Conservation (phyloP, 345 rosid genomes). For the Erucastrum elatum region DNA sequence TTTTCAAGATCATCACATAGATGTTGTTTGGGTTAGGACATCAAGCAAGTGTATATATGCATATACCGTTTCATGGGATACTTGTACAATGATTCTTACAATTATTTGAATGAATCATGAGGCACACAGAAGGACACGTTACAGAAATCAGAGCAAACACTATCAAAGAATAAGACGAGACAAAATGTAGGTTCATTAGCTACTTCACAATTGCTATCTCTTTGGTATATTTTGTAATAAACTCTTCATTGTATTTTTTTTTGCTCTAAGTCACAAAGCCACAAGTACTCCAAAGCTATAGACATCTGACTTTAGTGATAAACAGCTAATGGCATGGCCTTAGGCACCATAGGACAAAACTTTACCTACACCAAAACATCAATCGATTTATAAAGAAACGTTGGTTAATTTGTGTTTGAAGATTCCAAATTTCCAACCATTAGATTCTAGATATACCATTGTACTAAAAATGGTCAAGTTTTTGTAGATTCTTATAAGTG, state of each 20-base stretch:
- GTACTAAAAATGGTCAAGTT: too few relatives aligned
- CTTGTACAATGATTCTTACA: not conserved
- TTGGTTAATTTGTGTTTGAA: too few relatives aligned
- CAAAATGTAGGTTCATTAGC: not conserved
- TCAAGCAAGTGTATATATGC: not conserved
- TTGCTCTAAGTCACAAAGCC: not conserved
- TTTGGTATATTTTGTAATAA: not conserved
- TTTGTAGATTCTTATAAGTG: too few relatives aligned
- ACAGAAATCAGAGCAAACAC: not conserved
- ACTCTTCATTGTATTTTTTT: too few relatives aligned
- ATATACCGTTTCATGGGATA: not conserved
- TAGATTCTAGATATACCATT: too few relatives aligned
- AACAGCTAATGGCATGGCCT: not conserved
- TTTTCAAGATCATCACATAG: conserved; percentile 2
- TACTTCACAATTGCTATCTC: not conserved
- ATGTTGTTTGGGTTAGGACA: not conserved
- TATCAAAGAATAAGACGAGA: not conserved
- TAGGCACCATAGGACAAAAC: too few relatives aligned
- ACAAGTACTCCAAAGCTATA: not conserved
- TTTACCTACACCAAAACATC: too few relatives aligned
- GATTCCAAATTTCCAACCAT: too few relatives aligned
- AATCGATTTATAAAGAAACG: too few relatives aligned
- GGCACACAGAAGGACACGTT: not conserved
- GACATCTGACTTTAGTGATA: not conserved
- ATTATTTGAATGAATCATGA: not conserved